Percentiles rank a stretch among this genome's conserved stretches.
phyloP scores from a whole-genome alignment of 1,139 yeast genomes.

The Yamadazyma aaseri region DNA sequence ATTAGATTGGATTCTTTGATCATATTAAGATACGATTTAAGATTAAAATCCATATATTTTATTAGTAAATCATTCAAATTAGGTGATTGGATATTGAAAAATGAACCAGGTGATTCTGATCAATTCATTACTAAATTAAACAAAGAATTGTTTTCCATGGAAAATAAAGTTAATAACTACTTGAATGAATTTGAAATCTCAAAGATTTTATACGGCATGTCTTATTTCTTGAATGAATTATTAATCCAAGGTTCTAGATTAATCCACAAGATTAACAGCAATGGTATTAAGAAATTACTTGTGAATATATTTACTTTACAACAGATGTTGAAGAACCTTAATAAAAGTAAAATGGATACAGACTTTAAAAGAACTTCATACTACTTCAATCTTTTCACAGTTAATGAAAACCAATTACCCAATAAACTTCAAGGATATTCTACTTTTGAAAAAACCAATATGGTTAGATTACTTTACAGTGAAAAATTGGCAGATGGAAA shows the following conservation, averaged over 20 bases:
- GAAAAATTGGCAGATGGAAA: slow-evolving; percentile 43
- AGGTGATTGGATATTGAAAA: slow-evolving; percentile 43
- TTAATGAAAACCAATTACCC: slow-evolving; percentile 37
- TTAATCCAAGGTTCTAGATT: slow-evolving; percentile 61
- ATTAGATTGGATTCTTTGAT: slow-evolving; percentile 51
- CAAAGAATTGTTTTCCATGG: slow-evolving; percentile 53
- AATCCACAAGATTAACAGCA: slow-evolving; percentile 54
- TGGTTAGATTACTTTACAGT: slow-evolving; percentile 43
- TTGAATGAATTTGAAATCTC: slow-evolving; percentile 28
- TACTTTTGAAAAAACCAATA: slow-evolving; percentile 29
- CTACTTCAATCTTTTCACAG: slow-evolving; percentile 57
- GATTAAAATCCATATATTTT: slow-evolving; percentile 61
- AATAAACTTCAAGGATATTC: slow-evolving; percentile 25
- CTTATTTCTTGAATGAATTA: slow-evolving; percentile 54
- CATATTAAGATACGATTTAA: slow-evolving; percentile 63
- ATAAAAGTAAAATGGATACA: slow-evolving; percentile 55
- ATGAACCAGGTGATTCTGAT: slow-evolving; percentile 66
- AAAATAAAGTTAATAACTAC: slow-evolving; percentile 36
- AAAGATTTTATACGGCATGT: slow-evolving; percentile 51
- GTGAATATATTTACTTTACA: slow-evolving; percentile 72
- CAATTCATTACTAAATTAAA: slow-evolving; percentile 59
- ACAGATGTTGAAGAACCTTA: slow-evolving; percentile 68
- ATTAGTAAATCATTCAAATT: slow-evolving; percentile 48
- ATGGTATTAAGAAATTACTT: slow-evolving; percentile 66
- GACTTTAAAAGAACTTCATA: slow-evolving; percentile 56